phyloP scores from a whole-genome alignment of 2,329 filamentous ascomycete species.

The Helotiales sp. region DNA sequence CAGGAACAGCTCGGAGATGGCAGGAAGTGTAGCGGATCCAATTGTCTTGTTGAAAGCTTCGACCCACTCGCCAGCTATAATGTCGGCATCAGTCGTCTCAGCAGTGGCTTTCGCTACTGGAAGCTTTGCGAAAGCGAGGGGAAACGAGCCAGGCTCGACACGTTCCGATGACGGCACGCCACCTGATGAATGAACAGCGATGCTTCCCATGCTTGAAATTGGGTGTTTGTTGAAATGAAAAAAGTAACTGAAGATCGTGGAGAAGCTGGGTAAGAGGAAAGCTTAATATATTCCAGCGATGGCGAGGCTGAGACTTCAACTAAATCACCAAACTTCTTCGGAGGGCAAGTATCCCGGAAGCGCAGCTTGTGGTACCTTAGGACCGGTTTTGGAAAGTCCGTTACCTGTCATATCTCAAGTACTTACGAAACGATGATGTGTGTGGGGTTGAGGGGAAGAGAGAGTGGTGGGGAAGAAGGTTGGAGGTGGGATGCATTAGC shows the following conservation, averaged over 20 bases:
- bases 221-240: background rate
- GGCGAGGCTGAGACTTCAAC: background rate
- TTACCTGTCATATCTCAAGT: background rate
- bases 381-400: background rate
- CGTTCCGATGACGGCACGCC: slow-evolving; percentile 23
- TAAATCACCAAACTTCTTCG: background rate
- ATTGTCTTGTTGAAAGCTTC: slow-evolving; percentile 41
- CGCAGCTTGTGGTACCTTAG: background rate
- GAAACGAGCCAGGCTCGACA: slow-evolving; percentile 29
- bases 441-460: background rate
- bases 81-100: slow-evolving; percentile 15
- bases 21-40: slow-evolving; percentile 35
- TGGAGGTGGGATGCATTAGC: slow-evolving; percentile 2
- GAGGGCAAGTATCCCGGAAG: slow-evolving; percentile 1
- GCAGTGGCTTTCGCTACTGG: slow-evolving; percentile 11
- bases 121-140: slow-evolving; percentile 21
- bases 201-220: slow-evolving; percentile 20
- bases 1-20: slow-evolving; percentile 42
- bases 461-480: slow-evolving; percentile 3
- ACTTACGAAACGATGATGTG: background rate
- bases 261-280: background rate
- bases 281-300: background rate
- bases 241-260: background rate
- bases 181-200: slow-evolving; percentile 6
- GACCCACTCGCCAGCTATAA: slow-evolving; percentile 18